Base-by-base conservation (phyloP, 441 rosid genomes). In the Brassica balearica region DNA sequence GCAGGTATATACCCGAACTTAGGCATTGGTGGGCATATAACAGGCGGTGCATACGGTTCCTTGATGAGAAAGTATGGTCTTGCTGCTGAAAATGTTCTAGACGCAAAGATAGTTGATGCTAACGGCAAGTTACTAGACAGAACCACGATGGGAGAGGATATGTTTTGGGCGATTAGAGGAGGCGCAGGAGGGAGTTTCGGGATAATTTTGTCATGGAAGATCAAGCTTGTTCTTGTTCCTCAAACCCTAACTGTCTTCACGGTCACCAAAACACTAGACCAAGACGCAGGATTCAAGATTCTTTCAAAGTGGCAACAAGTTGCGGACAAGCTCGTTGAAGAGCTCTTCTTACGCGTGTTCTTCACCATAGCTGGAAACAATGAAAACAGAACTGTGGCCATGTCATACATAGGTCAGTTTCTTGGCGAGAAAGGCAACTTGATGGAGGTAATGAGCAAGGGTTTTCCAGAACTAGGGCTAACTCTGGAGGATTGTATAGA, bases 31-130 rank as follows among this genome's bases (percentile, higher is more conserved):
- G 92, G 96, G 2, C 91, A 88, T 72, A 84, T 91, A 17, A 91
- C 91, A 0, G 92, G 93, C 0, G 93, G 96, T 12, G 96, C 90
- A 0, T 89, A 89, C 51, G 96, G 93, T 15, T 20, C 91, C 19
- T 81, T 91, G 93, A 85, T 89, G 92, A 83, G 96, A 51, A 91
- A 87, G 55, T 88, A 80, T 25, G 94, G 94, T 9, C 90, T 88
- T 0, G 92, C 84, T 2, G 90, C 77, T 6, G 94, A 91, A 41
- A 91, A 91, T 71, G 92, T 82, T 0, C 48, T 90, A 0, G 93
- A 91, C 75, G 94, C 91, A 25, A 82, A 83, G 17, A 83, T 91
- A 0, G 67, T 91, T 2, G 90, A 87, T 41, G 89, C 64, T 3
- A 59, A 81, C 8, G 93, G 92, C 12, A 73, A 75, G 36, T 59